Evolutionary conservation across 306 rosid species (phyloP).

Genomic region (Corylus americana): DNA sequence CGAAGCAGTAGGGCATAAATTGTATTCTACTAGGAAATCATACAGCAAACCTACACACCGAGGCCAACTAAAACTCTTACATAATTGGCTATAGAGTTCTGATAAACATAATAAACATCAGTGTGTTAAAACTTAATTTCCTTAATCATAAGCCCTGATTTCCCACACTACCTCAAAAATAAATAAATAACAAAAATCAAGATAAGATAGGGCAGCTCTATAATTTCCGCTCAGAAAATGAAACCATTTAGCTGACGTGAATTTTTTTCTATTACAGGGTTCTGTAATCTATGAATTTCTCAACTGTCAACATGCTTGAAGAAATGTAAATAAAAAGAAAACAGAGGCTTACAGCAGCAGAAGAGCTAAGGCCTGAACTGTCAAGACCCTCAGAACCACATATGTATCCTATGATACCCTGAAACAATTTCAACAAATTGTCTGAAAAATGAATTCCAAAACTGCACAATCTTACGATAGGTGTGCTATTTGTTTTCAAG

Average conservation of each 20-base stretch:
- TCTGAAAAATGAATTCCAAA: background rate
- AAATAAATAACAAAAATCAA: background rate
- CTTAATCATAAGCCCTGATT: background rate
- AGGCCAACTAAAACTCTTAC: background rate
- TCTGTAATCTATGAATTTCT: slow-evolving; percentile 21
- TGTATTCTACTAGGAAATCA: background rate
- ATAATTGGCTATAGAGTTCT: background rate
- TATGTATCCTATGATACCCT: slow-evolving; percentile 85
- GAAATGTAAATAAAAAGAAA: slow-evolving; percentile 25
- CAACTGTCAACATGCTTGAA: slow-evolving; percentile 20
- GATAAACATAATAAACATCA: background rate
- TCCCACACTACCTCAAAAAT: too few relatives aligned
- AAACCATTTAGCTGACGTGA: background rate
- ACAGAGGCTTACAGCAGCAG: slow-evolving; percentile 84
- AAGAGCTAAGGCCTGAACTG: slow-evolving; percentile 96
- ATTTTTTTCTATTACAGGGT: slow-evolving; percentile 24
- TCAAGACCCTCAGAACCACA: slow-evolving; percentile 79
- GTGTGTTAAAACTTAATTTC: background rate
- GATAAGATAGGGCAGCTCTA: background rate
- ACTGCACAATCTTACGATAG: background rate
- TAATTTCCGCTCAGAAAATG: background rate
- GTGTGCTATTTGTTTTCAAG: background rate
- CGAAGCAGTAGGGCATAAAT: too few relatives aligned
- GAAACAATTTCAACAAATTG: slow-evolving; percentile 37
- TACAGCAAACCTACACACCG: background rate